These are phyloP conservation scores for Ophiostoma ulmi DNA, from an alignment of 2,329 filamentous ascomycete genomes.

Conservation along the genomic window DNA sequence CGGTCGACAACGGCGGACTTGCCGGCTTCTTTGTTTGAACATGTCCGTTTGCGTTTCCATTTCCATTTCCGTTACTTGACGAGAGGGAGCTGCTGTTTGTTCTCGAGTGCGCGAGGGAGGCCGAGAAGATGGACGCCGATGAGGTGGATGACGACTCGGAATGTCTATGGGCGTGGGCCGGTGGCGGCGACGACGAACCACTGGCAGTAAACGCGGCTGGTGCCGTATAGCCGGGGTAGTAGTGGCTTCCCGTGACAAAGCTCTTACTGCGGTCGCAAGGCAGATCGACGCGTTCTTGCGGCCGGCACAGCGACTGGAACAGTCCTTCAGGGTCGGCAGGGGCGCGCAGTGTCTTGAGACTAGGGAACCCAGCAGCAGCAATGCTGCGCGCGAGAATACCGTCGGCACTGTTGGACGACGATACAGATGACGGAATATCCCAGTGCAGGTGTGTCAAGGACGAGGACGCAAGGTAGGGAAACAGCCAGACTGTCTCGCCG, in stretches of 20 bases:
- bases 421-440: constrained; percentile 55
- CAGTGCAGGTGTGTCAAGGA: constrained; percentile 55
- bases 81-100: neutral
- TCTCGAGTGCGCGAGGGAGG: neutral
- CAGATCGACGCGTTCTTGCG: constrained; percentile 50
- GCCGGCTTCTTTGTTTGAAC: neutral
- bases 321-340: constrained; percentile 65
- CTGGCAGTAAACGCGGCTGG: neutral
- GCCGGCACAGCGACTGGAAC: constrained; percentile 64
- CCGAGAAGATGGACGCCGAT: neutral
- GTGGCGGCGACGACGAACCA: neutral
- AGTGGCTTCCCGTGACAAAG: neutral
- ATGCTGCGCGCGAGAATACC: constrained; percentile 61
- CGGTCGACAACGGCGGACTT: neutral
- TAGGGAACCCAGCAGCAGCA: constrained; percentile 56
- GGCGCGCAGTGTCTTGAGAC: constrained; percentile 53
- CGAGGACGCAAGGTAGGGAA: constrained; percentile 56
- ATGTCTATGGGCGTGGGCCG: neutral
- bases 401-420: constrained; percentile 42
- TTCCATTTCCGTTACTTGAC: neutral
- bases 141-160: neutral
- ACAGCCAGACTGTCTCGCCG: constrained; percentile 55
- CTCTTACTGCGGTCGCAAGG: constrained; percentile 43
- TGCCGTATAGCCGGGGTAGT: neutral
- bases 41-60: neutral